phyloP scores from a whole-genome alignment of 148 eudicot genomes.

The Tetragonia tetragonoides region DNA sequence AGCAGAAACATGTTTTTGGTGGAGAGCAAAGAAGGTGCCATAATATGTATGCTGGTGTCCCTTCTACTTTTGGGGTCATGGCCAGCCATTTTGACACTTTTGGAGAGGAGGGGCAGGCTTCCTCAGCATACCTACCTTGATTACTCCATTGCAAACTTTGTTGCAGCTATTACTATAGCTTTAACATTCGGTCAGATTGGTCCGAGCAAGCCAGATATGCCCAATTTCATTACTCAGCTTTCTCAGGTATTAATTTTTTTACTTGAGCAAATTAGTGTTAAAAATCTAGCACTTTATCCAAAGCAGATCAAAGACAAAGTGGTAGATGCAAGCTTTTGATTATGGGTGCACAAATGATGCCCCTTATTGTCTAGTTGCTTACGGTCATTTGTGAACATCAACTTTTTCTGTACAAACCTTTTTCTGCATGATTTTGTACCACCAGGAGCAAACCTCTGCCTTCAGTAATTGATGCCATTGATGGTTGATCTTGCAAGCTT shows the following conservation, averaged over 20 bases:
- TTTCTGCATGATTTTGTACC: too few relatives aligned
- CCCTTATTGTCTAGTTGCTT: too few relatives aligned
- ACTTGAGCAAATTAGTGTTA: neutral
- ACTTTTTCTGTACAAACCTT: too few relatives aligned
- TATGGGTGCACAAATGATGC: neutral
- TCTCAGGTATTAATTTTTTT: slow-evolving; percentile 49
- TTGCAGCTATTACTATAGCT: slow-evolving; percentile 80
- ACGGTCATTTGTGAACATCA: too few relatives aligned
- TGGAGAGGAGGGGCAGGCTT: slow-evolving; percentile 84
- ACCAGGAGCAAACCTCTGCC: too few relatives aligned
- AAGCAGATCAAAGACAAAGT: neutral
- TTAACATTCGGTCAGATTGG: slow-evolving; percentile 84
- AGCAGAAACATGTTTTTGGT: slow-evolving; percentile 30
- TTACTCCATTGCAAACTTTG: slow-evolving; percentile 73
- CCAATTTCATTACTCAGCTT: slow-evolving; percentile 74
- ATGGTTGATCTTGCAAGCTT: neutral
- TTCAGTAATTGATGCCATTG: neutral
- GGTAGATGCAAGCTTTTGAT: neutral
- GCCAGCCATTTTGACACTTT: slow-evolving; percentile 77
- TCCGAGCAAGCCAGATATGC: slow-evolving; percentile 42
- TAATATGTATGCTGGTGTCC: slow-evolving; percentile 34
- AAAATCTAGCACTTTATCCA: neutral
- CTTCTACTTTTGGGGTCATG: slow-evolving; percentile 76
- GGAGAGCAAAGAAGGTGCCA: slow-evolving; percentile 36
- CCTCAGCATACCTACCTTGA: slow-evolving; percentile 94